Conservation (phyloP, 106 monocot species). For the Agapanthus africanus region DNA sequence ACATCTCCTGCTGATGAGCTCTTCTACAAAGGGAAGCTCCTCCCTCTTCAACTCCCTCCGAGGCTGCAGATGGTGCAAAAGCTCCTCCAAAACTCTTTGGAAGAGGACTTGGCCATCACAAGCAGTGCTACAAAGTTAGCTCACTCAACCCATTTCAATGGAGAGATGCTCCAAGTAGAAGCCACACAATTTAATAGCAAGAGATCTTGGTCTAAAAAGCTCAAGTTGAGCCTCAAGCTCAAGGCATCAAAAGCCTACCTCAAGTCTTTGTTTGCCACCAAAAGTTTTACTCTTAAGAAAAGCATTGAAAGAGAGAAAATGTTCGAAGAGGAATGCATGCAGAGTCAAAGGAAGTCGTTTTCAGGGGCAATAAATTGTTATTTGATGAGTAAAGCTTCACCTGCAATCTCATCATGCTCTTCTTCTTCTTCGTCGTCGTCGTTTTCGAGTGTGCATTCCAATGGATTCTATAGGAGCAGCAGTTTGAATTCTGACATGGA, state of each 20-base stretch:
- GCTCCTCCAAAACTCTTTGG: constrained; percentile 16
- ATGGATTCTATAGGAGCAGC: constrained; percentile 53
- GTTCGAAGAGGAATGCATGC: background rate
- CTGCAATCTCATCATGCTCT: constrained; percentile 32
- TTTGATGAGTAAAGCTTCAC: constrained; percentile 18
- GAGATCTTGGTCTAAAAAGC: constrained; percentile 55
- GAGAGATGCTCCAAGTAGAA: constrained; percentile 40
- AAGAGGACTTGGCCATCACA: background rate
- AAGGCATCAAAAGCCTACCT: constrained; percentile 72
- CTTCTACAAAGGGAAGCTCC: constrained; percentile 59
- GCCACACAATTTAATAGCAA: constrained; percentile 8
- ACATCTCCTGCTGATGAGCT: constrained; percentile 53
- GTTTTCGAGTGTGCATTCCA: constrained; percentile 25
- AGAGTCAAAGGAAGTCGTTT: constrained; percentile 55
- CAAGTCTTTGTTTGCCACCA: constrained; percentile 58
- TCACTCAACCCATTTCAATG: constrained; percentile 44
- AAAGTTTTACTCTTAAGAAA: constrained; percentile 14
- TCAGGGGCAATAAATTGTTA: constrained; percentile 27
- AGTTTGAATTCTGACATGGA: constrained; percentile 70
- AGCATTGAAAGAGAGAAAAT: constrained; percentile 8
- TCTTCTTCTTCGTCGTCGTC: constrained; percentile 47
- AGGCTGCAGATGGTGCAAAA: constrained; percentile 39
- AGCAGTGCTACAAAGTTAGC: constrained; percentile 48
- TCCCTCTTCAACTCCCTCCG: constrained; percentile 47
- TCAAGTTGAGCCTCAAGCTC: constrained; percentile 46